Percentiles rank a stretch among this genome's conserved stretches.
These are phyloP conservation scores for Sarocladium strictum DNA, from an alignment of 2,329 filamentous ascomycete genomes.

Conservation along the genomic window DNA sequence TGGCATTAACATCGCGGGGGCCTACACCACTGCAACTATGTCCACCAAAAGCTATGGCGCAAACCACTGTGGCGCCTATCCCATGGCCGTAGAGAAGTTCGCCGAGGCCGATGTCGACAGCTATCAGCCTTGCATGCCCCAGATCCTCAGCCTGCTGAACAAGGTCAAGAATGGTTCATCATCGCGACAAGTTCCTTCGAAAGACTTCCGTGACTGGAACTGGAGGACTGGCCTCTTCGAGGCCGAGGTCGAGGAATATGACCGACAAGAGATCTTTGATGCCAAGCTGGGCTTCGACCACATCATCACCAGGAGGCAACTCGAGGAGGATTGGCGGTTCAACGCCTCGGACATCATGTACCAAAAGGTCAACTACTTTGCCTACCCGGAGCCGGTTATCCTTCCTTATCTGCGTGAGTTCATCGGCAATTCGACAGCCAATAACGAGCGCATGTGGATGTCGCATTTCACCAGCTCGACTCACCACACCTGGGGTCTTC, in stretches of 20 bases:
- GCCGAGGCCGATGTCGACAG: conserved; percentile 27
- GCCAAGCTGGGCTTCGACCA: conserved; percentile 17
- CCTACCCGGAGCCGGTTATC: conserved; percentile 33
- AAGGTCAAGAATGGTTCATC: conserved; percentile 11
- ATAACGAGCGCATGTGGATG: conserved; percentile 26
- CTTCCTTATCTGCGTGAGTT: conserved; percentile 31
- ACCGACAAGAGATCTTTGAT: conserved; percentile 14
- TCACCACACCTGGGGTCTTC: conserved; percentile 37
- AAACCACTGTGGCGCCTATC: conserved; percentile 27
- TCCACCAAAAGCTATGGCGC: conserved; percentile 29
- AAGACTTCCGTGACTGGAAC: too few species aligned
- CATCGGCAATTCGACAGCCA: conserved; percentile 22
- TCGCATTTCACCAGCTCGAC: conserved; percentile 30
- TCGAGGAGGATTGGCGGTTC: background rate
- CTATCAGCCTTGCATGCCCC: conserved; percentile 32
- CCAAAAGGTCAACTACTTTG: conserved; percentile 35
- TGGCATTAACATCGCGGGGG: conserved; percentile 26
- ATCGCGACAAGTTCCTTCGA: conserved; percentile 12
- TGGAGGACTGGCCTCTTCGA: conserved; percentile 16
- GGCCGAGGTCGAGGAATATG: conserved; percentile 15
- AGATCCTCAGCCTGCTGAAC: conserved; percentile 16
- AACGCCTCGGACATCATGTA: conserved; percentile 5
- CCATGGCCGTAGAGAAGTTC: conserved; percentile 28
- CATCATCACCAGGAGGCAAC: conserved; percentile 15
- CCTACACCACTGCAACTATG: conserved; percentile 26